These are phyloP conservation scores for Glomus cerebriforme DNA, from an alignment of 192 early-diverging fungal genomes.

Conservation along the genomic window DNA sequence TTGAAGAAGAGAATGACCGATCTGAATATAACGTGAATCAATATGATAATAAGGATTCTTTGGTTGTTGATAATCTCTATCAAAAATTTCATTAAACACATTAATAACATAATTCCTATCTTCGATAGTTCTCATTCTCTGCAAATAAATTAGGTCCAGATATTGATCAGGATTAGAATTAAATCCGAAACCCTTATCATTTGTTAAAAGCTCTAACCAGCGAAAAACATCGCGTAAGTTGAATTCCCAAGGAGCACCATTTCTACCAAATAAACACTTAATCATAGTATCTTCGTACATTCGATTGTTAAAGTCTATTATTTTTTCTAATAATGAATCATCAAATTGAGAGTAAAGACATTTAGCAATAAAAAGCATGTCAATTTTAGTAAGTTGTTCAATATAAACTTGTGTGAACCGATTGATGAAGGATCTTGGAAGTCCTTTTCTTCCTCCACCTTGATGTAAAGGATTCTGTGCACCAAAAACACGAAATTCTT, in stretches of 20 bases:
- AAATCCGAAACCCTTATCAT: slow-evolving; percentile 42
- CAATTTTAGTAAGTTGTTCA: slow-evolving; percentile 75
- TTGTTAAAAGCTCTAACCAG: slow-evolving; percentile 84
- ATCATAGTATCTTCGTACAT: slow-evolving; percentile 88
- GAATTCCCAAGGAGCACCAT: slow-evolving; percentile 96
- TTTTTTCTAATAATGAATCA: slow-evolving; percentile 49
- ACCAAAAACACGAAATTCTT: slow-evolving; percentile 90
- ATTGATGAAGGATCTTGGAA: slow-evolving; percentile 96
- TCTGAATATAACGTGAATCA: slow-evolving; percentile 51
- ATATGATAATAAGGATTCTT: slow-evolving; percentile 53
- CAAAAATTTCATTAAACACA: slow-evolving; percentile 61
- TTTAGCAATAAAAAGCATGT: slow-evolving; percentile 76
- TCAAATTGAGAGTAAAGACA: slow-evolving; percentile 57
- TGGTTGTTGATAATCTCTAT: slow-evolving; percentile 39
- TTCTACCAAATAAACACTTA: slow-evolving; percentile 66
- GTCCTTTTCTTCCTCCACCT: slow-evolving; percentile 97
- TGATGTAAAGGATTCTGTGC: slow-evolving; percentile 97
- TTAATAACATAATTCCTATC: slow-evolving; percentile 67
- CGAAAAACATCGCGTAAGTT: slow-evolving; percentile 97
- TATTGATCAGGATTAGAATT: slow-evolving; percentile 64
- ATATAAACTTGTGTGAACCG: slow-evolving; percentile 96
- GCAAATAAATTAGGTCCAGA: slow-evolving; percentile 83
- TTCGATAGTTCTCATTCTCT: slow-evolving; percentile 81
- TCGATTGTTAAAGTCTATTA: slow-evolving; percentile 81
- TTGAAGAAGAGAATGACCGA: slow-evolving; percentile 64